Percentiles rank a stretch among this genome's conserved stretches.
These are phyloP conservation scores for Amaranthus tricolor DNA, from an alignment of 179 eudicot species.

Conservation along the genomic window DNA sequence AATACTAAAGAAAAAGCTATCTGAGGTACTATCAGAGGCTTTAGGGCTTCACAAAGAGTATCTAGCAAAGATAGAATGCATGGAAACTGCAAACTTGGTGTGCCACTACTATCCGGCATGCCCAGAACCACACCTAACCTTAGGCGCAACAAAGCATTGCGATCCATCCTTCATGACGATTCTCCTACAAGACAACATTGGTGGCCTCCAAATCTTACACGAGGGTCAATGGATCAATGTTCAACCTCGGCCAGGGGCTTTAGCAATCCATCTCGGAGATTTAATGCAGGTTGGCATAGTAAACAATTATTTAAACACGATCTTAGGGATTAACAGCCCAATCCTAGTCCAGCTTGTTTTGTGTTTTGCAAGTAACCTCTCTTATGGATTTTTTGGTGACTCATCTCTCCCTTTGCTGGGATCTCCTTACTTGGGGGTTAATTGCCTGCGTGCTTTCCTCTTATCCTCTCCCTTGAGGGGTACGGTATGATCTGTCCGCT, in stretches of 20 bases:
- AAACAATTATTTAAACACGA: background rate
- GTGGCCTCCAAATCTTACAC: slow-evolving; percentile 53
- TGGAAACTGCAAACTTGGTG: slow-evolving; percentile 37
- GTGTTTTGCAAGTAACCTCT: too few relatives aligned
- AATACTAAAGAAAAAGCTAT: slow-evolving; percentile 31
- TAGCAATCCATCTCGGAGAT: slow-evolving; percentile 48
- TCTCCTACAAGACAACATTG: slow-evolving; percentile 50
- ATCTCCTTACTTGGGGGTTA: too few relatives aligned
- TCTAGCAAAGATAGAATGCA: slow-evolving; percentile 39
- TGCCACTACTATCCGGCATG: slow-evolving; percentile 51
- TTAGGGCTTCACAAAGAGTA: slow-evolving; percentile 44
- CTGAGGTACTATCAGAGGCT: slow-evolving; percentile 38
- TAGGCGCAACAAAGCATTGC: slow-evolving; percentile 47
- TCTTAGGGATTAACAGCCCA: too few relatives aligned
- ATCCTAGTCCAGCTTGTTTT: too few relatives aligned
- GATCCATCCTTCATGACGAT: slow-evolving; percentile 52
- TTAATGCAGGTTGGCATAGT: slow-evolving; percentile 43
- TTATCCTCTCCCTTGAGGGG: too few relatives aligned
- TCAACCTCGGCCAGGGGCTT: slow-evolving; percentile 38
- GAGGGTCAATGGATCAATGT: slow-evolving; percentile 47
- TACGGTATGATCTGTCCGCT: too few relatives aligned
- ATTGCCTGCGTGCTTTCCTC: too few relatives aligned
- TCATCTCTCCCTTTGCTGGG: too few relatives aligned
- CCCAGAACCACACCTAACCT: slow-evolving; percentile 53
- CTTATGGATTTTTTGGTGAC: too few relatives aligned